These are phyloP conservation scores for Umbelopsis ramanniana DNA, from an alignment of 192 early-diverging fungal genomes.

Conservation along the genomic window DNA sequence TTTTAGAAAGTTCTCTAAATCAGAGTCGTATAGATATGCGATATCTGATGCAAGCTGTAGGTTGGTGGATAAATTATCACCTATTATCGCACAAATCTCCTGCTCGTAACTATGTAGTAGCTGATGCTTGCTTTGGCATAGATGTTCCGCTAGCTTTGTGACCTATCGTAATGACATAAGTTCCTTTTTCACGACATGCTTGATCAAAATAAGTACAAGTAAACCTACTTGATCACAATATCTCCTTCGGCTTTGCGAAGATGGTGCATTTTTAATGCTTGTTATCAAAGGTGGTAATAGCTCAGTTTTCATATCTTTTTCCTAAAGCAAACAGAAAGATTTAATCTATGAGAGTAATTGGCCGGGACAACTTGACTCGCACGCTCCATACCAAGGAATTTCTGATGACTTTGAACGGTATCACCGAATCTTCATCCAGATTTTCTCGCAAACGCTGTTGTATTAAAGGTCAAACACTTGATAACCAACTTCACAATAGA, in stretches of 20 bases:
- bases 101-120: background rate
- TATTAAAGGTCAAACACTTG: background rate
- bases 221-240: slow-evolving; percentile 9
- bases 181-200: background rate
- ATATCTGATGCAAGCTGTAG: background rate
- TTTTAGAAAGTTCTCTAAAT: background rate
- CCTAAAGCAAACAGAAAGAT: background rate
- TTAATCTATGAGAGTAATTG: background rate
- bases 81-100: background rate
- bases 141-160: background rate
- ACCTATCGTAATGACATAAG: background rate
- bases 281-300: background rate
- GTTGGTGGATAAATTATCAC: background rate
- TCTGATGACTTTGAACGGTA: background rate
- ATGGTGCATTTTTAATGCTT: background rate
- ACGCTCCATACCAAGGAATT: background rate
- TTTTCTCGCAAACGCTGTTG: background rate
- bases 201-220: background rate
- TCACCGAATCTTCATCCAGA: background rate
- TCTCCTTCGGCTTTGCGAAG: background rate
- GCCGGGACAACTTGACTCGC: background rate
- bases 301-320: background rate
- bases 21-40: slow-evolving; percentile 11
- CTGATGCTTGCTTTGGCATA: slow-evolving; percentile 1
- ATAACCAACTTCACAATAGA: background rate